Conservation (phyloP, 2,329 filamentous ascomycete genomes). For the Aureobasidium sp. region DNA sequence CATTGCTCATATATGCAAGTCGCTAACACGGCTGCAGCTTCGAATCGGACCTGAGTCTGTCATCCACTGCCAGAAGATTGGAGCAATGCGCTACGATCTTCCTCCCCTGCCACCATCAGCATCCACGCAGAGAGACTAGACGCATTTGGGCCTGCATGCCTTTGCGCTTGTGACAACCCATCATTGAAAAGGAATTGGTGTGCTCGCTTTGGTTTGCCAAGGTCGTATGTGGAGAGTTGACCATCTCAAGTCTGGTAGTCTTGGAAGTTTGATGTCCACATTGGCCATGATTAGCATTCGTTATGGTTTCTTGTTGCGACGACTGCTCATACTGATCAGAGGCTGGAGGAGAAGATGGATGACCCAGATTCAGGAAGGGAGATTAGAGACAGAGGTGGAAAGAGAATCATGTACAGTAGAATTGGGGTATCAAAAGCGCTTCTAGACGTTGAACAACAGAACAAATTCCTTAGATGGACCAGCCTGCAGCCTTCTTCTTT, state of each 20-base stretch:
- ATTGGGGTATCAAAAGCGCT: constrained; percentile 9
- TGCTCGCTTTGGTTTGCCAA: no score
- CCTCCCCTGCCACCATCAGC: neutral
- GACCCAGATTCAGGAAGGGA: neutral
- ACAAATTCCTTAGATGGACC: constrained; percentile 27
- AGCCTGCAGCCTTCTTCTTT: constrained; percentile 32
- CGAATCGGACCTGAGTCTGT: neutral
- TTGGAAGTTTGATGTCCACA: neutral
- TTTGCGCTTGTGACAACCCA: neutral
- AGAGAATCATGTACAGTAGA: neutral
- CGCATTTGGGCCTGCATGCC: no score
- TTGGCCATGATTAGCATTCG: neutral
- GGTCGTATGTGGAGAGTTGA: no score
- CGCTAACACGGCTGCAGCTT: neutral
- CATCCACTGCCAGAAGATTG: neutral
- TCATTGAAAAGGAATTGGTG: neutral
- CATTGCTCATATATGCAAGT: no score
- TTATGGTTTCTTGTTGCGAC: neutral
- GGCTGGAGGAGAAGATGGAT: neutral
- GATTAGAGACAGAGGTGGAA: neutral
- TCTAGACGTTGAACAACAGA: neutral
- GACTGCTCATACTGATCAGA: neutral
- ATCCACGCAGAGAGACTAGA: neutral
- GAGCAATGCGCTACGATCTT: neutral
- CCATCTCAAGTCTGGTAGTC: no score